Evolutionary conservation across 169 alveolate genomes (phyloP).

Genomic region (Theileria parva): DNA sequence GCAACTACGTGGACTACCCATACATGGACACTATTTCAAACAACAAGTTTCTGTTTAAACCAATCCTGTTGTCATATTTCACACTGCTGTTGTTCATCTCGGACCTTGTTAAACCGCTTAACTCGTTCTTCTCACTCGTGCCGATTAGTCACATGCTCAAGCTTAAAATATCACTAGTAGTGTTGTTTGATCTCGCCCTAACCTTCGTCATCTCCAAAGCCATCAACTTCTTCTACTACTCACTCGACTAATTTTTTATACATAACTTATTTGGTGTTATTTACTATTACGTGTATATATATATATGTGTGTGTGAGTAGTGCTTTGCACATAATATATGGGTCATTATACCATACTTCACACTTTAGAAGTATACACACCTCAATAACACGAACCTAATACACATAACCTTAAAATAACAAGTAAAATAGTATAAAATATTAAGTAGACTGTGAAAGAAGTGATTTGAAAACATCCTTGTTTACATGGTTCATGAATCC

Average conservation of each 20-base stretch:
- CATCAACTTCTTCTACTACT: conserved; percentile 13
- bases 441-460: conserved; percentile 13
- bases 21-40: conserved; percentile 78
- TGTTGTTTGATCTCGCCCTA: conserved; percentile 26
- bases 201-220: conserved; percentile 27
- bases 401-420: too few species aligned
- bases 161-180: conserved; percentile 18
- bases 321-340: too few species aligned
- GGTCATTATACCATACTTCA: too few species aligned
- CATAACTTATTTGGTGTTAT: neutral
- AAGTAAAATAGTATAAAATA: neutral
- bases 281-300: too few species aligned
- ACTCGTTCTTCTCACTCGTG: conserved; percentile 66
- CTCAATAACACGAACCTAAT: too few species aligned
- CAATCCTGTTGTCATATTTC: conserved; percentile 30
- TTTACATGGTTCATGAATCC: conserved; percentile 61
- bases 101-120: conserved; percentile 57
- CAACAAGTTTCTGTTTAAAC: conserved; percentile 62
- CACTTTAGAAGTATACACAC: too few species aligned
- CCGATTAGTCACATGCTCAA: conserved; percentile 30
- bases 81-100: conserved; percentile 47
- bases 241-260: neutral
- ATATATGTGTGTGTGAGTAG: too few species aligned
- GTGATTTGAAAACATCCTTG: conserved; percentile 51
- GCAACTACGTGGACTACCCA: conserved; percentile 88